Evolutionary conservation across 345 rosid genomes (phyloP), one percentile per base, ranked within the genome.

Genomic region (Excoecaria agallocha): DNA sequence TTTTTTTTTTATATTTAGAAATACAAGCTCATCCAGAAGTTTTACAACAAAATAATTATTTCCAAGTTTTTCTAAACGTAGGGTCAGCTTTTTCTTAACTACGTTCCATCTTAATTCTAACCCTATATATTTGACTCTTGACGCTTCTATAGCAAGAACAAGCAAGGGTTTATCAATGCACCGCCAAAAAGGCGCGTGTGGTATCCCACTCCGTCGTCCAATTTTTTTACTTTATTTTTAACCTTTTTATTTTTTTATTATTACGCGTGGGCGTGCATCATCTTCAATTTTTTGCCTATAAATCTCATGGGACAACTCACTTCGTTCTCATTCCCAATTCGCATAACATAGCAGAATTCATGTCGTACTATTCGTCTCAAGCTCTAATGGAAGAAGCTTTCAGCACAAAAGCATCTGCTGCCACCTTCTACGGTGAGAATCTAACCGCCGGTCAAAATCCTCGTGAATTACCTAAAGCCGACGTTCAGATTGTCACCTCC

Each of bases 401-500:
- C 48, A 30, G 30, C 69, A 30, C 52, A 17, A 10, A n/a, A n/a
- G n/a, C 51, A 37, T 17, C 78, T 43, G 12, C 81, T 72, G n/a
- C 81, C 75, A 50, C 63, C 75, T 10, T 46, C 45, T n/a, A 35
- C 64, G 20, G 30, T 12, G 65, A 61, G 50, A 50, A 69, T 19
- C 56, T 13, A 0, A 56, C 12, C 78, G 12, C 84, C 72, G 77
- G 73, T 63, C 66, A 48, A 13, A 54, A 46, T 55, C 61, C 76
- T 12, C 41, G 80, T 22, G 82, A 79, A 43, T 74, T 82, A 15
- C 86, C 86, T 5, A 81, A 86, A 62, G 77, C 94, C 0, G 96
- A 93, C 73, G 78, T 92, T 45, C 82, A 78, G 49, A 83, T 94
- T 81, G 78, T 92, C 67, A 89, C 97, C 38, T 85, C 98, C 74